Evolutionary conservation across 495 filamentous ascomycete species (phyloP).

Genomic region (Aspergillus biplanus): DNA sequence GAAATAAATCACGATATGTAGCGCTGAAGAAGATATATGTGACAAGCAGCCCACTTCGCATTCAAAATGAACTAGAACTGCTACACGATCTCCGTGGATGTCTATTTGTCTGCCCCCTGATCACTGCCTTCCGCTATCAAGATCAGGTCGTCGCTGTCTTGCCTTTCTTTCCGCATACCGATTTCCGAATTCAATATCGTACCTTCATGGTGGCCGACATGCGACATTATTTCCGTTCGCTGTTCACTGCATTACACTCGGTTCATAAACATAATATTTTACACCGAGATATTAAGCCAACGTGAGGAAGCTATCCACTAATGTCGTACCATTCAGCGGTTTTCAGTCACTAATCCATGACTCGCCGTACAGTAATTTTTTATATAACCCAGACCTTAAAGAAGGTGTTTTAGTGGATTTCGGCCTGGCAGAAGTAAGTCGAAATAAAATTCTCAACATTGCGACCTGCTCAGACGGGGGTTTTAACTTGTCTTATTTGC

Average conservation of each 20-base stretch:
- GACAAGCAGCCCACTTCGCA: constrained; percentile 88
- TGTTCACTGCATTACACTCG: constrained; percentile 81
- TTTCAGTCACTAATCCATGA: constrained; percentile 20
- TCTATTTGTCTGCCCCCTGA: constrained; percentile 85
- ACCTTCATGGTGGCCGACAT: constrained; percentile 84
- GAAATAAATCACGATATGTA: constrained; percentile 70
- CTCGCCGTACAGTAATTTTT: constrained; percentile 69
- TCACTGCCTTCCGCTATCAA: constrained; percentile 90
- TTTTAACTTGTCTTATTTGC: constrained; percentile 2
- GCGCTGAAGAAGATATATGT: constrained; percentile 99
- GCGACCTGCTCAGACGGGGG: constrained; percentile 6
- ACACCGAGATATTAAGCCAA: constrained; percentile 99
- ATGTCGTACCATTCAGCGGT: neutral
- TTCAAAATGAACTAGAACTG: constrained; percentile 95
- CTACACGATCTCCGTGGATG: constrained; percentile 88
- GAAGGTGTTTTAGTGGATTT: constrained; percentile 96
- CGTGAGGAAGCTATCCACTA: constrained; percentile 46
- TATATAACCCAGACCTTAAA: constrained; percentile 82
- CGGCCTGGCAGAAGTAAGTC: constrained; percentile 77
- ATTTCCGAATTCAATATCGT: constrained; percentile 95
- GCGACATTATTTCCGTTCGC: constrained; percentile 81
- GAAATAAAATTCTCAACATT: neutral
- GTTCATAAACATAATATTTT: constrained; percentile 85
- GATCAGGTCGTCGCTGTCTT: constrained; percentile 96
- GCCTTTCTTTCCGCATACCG: constrained; percentile 92